Percentiles rank a stretch among this genome's conserved stretches.
Conservation (phyloP, 2,329 filamentous ascomycete genomes). For the Alternaria sp. region DNA sequence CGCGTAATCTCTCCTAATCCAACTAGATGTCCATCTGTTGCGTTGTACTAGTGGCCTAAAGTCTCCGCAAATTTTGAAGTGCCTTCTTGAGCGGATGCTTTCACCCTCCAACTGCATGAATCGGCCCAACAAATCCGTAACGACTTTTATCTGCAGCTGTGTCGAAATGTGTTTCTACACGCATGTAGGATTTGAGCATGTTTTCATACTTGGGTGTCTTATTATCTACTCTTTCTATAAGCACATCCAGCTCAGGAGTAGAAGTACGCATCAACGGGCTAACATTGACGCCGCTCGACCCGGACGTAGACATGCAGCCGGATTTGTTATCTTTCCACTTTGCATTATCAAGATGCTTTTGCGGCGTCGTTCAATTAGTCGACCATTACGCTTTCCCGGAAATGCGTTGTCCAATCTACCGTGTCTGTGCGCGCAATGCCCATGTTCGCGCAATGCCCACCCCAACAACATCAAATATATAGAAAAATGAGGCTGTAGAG, state of each 20-base stretch:
- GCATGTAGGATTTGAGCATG: constrained; percentile 27
- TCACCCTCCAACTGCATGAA: constrained; percentile 25
- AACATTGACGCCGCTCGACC: constrained; percentile 26
- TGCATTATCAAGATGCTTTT: constrained; percentile 23
- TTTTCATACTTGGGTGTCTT: constrained; percentile 25
- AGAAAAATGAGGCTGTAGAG: no score
- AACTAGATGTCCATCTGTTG: constrained; percentile 23
- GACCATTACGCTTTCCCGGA: constrained; percentile 20
- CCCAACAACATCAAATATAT: no score
- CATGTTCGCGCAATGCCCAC: no score
- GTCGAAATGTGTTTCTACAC: constrained; percentile 26
- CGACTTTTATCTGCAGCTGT: constrained; percentile 13
- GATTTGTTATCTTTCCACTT: constrained; percentile 20
- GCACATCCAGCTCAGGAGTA: constrained; percentile 23
- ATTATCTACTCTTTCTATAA: constrained; percentile 26
- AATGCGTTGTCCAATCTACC: constrained; percentile 8
- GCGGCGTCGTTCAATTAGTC: constrained; percentile 32
- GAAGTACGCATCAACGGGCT: constrained; percentile 30
- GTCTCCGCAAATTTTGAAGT: constrained; percentile 17
- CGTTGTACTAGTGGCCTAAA: constrained; percentile 25
- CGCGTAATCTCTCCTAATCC: constrained; percentile 25
- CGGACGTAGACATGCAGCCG: constrained; percentile 27
- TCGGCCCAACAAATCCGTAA: constrained; percentile 31
- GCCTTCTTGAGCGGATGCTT: constrained; percentile 27
- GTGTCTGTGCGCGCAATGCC: no score